These are phyloP conservation scores for Mycosphaerelloides madeirae DNA, from an alignment of 2,329 filamentous ascomycete genomes.

Conservation along the genomic window DNA sequence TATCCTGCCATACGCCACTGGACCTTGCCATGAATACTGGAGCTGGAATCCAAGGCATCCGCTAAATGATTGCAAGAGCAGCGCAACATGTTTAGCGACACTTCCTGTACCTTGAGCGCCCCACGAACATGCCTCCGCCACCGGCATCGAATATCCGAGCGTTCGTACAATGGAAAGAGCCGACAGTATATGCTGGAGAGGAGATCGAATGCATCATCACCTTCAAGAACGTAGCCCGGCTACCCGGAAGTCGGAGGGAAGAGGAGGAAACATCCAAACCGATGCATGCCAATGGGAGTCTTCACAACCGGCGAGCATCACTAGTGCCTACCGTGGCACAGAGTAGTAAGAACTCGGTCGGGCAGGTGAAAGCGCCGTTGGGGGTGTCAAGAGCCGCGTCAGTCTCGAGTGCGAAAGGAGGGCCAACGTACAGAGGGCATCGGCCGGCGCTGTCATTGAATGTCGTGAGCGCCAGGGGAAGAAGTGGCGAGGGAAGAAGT, in stretches of 20 bases:
- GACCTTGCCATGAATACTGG: too few relatives aligned
- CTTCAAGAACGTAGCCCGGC: constrained; percentile 74
- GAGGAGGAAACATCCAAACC: constrained; percentile 17
- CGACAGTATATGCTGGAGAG: constrained; percentile 94
- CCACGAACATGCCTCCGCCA: constrained; percentile 11
- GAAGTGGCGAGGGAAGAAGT: constrained; percentile 17
- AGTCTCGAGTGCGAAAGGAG: constrained; percentile 16
- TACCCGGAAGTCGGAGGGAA: constrained; percentile 35
- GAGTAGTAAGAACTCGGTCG: constrained; percentile 23
- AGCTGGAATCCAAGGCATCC: too few relatives aligned
- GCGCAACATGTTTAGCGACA: not conserved
- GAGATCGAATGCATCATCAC: constrained; percentile 93
- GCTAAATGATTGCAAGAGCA: too few relatives aligned
- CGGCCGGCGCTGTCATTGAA: constrained; percentile 62
- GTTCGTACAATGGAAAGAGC: constrained; percentile 90
- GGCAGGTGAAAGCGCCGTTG: constrained; percentile 14
- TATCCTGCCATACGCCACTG: too few relatives aligned
- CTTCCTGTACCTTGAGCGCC: constrained; percentile 1
- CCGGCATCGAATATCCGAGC: constrained; percentile 73
- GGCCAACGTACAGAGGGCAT: constrained; percentile 48
- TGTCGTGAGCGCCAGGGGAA: constrained; percentile 33
- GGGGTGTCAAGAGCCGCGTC: constrained; percentile 18
- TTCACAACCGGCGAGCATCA: constrained; percentile 16
- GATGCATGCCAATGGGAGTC: constrained; percentile 28
- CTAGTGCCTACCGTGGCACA: constrained; percentile 11